Base-by-base conservation (phyloP, 2,329 filamentous ascomycete species). In the Cladosporium sp. region DNA sequence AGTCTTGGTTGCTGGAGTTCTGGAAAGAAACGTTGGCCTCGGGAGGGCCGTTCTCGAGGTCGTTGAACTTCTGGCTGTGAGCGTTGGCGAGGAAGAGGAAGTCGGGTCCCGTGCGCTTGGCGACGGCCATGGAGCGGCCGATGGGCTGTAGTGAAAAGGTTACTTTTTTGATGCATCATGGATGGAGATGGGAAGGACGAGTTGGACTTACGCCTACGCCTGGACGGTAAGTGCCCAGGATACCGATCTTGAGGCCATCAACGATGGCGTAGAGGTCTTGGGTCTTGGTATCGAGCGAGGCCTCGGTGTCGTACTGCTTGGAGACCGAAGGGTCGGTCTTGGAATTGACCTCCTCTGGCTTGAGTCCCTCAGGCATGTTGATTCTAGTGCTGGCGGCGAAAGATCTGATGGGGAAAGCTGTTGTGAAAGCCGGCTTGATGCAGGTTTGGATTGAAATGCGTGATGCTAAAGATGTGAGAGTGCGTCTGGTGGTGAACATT, bases 101-200 rank as follows among this genome's bases (percentile, higher is more conserved):
- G 67, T 82, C 78, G 6, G 78, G 78, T 11, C 79, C 79, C 51
- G 65, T 64, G 55, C 90, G 72, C 87, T 90, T 76, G 55, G 76
- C 76, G 25, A 80, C 66, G 47, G 74, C 77, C 79, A 81, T 81
- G 58, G 76, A 75, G 60, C 79, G 76, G 38, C 73, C 73, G 36
- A 78, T 74, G 15, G 75, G 75, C 56, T 67, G 55, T 17, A 49
- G 7, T 5, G n/a, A 37, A 9, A 19, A n/a, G 15, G 3, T 7
- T 3, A 14, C 25, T 63, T 3, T 14, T 11, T n/a, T 22, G 34
- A n/a, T n/a, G n/a, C n/a, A n/a, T 39, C 36, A 5, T 28, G 5
- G 22, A 22, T 9, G 14, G 28, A 11, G 25, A 20, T 19, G 34
- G 28, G 3, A 15, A 25, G 11, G 9, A 2, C 11, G 28, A 25